Base-by-base conservation (phyloP, 169 alveolate genomes). In the Cardiosporidium cionae region DNA sequence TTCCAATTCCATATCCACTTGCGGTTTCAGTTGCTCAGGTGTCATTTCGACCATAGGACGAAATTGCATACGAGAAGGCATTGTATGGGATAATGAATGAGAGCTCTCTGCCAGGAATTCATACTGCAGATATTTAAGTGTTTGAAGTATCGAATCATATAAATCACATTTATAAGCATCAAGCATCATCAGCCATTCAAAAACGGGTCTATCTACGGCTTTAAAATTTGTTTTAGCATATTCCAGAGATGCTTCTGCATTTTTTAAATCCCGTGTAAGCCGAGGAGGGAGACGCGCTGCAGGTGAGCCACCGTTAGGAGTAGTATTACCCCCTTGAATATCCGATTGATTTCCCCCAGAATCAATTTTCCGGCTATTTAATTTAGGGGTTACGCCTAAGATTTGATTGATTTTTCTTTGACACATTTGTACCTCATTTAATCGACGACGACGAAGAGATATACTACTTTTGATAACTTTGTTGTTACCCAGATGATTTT, bases 31-130 rank as follows among this genome's bases (percentile, higher is more conserved):
- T 23, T 72, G 84, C 32, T 74, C 76, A 3, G 88, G 88, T 4
- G 83, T 73, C 88, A 82, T 82, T 23, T 82, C 88, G 22, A 78
- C 81, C 88, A 82, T 78, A 16, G 88, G 88, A 0, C 88, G 68
- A 65, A 82, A 82, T 53, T 73, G 84, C 88, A 82, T 82, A 22
- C 83, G 33, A 27, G 33, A 52, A 7, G 88, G 88, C 25, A 82
- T 74, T 7, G 74, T 84, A 27, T 52, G 65, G 35, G 72, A 36
- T 31, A 78, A 53, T 5, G 80, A 81, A 32, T 82, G 88, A 0
- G 88, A 83, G 25, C 81, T 66, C 9, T 66, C 32, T 7, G 88
- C 84, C 68, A 78, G 78, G 82, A 82, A 78, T 65, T 82, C 88
- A 54, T 82, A 82, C 74, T 82, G 85, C 4, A 82, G 77, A 69